Evolutionary conservation across 257 asterid genomes (phyloP).

Genomic region (Solanum commersonii): DNA sequence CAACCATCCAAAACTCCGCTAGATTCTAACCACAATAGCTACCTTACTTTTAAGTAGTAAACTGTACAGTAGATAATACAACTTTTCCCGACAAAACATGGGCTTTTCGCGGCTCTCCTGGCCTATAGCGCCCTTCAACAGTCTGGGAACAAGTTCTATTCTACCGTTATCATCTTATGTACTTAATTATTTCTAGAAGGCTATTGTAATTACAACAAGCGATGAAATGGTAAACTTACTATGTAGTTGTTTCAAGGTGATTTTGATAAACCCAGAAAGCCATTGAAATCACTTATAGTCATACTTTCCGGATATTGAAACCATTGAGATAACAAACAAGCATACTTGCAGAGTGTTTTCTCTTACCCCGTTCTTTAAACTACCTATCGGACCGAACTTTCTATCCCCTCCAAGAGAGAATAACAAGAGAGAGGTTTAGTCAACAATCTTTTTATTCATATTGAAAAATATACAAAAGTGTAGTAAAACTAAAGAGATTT

Average conservation of each 20-base stretch:
- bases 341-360: not conserved
- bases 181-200: too few relatives aligned
- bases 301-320: too few relatives aligned
- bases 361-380: not conserved
- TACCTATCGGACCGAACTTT: not conserved
- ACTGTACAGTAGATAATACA: too few relatives aligned
- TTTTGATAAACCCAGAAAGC: too few relatives aligned
- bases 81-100: not conserved
- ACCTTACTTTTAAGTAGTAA: too few relatives aligned
- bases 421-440: not conserved
- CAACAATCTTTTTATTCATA: not conserved
- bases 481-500: not conserved
- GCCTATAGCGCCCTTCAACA: not conserved
- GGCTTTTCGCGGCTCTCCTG: not conserved
- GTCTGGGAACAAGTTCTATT: not conserved
- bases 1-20: too few relatives aligned
- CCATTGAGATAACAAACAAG: too few relatives aligned
- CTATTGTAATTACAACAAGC: not conserved
- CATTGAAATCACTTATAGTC: not conserved
- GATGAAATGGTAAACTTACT: not conserved
- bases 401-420: not conserved
- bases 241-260: not conserved
- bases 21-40: too few relatives aligned
- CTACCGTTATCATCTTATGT: not conserved
- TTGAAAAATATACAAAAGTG: not conserved